Evolutionary conservation across 768 basidiomycete genomes (phyloP).

Genomic region (Tylopilus sp.): DNA sequence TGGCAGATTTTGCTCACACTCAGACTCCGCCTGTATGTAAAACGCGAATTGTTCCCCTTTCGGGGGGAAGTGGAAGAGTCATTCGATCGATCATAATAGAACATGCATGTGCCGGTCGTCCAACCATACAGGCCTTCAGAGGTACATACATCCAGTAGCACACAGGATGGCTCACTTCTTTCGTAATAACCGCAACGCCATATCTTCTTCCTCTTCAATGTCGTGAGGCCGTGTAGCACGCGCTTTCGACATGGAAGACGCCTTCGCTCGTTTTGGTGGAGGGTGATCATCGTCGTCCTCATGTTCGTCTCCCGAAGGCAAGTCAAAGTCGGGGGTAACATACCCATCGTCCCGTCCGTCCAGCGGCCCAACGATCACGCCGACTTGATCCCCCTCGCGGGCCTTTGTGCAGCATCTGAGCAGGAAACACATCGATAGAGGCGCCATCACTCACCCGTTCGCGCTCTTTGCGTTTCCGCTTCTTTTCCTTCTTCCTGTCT

Average conservation of each 20-base stretch:
- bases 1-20: constrained; percentile 13
- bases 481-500: constrained; percentile 89
- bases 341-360: constrained; percentile 64
- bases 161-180: constrained; percentile 18
- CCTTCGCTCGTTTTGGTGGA: constrained; percentile 32
- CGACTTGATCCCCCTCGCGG: constrained; percentile 27
- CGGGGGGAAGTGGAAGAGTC: background rate
- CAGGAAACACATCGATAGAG: background rate
- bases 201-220: constrained; percentile 55
- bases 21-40: constrained; percentile 5
- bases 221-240: constrained; percentile 21
- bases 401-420: constrained; percentile 3
- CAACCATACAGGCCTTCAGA: background rate
- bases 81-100: background rate
- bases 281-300: constrained; percentile 25
- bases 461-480: constrained; percentile 83
- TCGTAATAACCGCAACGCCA: constrained; percentile 61
- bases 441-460: constrained; percentile 39
- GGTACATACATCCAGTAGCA: constrained; percentile 1
- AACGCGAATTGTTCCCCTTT: no score
- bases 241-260: constrained; percentile 22
- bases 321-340: constrained; percentile 66
- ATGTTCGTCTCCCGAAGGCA: constrained; percentile 39
- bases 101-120: background rate
- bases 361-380: constrained; percentile 32